phyloP scores from a whole-genome alignment of 495 filamentous ascomycete species.

The Hypoxylon cercidicola region DNA sequence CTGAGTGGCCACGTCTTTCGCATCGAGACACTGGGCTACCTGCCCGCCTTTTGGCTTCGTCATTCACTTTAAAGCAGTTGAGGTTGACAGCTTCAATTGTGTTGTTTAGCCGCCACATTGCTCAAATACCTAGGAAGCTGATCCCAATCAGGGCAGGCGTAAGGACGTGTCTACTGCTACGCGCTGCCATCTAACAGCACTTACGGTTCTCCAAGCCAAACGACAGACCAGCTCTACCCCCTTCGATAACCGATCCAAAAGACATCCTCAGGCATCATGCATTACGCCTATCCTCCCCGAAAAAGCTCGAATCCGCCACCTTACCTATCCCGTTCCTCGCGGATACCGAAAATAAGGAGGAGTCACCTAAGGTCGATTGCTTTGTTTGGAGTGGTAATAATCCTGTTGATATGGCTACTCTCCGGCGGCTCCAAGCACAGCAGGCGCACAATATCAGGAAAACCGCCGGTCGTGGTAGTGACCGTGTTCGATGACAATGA shows the following conservation, averaged over 20 bases:
- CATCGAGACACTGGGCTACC: constrained; percentile 24
- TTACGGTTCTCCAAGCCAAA: background rate
- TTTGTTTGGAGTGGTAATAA: constrained; percentile 63
- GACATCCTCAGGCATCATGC: constrained; percentile 67
- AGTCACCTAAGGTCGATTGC: constrained; percentile 73
- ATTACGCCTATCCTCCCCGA: constrained; percentile 88
- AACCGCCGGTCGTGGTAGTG: constrained; percentile 85
- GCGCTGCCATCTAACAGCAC: constrained; percentile 13
- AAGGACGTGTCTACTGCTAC: constrained; percentile 8
- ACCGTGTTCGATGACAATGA: constrained; percentile 79
- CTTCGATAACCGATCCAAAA: background rate
- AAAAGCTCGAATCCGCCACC: constrained; percentile 78
- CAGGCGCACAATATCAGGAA: constrained; percentile 65
- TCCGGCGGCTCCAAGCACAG: constrained; percentile 53
- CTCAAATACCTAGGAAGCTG: background rate
- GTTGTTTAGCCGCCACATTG: background rate
- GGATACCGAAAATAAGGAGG: constrained; percentile 69
- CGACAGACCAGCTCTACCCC: constrained; percentile 7
- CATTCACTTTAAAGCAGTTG: constrained; percentile 15
- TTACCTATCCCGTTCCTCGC: constrained; percentile 66
- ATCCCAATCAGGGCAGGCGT: constrained; percentile 23
- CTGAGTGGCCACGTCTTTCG: constrained; percentile 32
- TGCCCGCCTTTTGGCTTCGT: constrained; percentile 26
- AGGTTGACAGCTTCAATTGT: constrained; percentile 6
- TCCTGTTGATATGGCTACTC: constrained; percentile 72